Base-by-base conservation (phyloP, 2,329 filamentous ascomycete species). In the Trichoderma sp. region DNA sequence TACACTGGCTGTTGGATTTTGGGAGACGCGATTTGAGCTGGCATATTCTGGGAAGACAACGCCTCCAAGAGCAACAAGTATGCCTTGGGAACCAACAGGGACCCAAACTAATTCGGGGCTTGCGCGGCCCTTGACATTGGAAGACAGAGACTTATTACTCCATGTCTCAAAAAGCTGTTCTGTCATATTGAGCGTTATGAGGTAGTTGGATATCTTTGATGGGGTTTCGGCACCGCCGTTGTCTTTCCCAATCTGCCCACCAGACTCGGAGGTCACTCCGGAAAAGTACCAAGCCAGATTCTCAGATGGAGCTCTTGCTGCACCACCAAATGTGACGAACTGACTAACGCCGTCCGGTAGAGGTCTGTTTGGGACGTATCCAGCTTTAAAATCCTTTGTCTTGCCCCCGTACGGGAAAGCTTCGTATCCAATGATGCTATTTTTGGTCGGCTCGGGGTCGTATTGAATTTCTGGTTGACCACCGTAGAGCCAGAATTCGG, bases 61-160 rank as follows among this genome's bases (percentile, higher is more conserved):
- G 14, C 93, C 93, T 7, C 91, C 92, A 0, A 97, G 81, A 3
- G 91, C 91, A 0, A 97, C 84, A 10, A 97, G 82, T 55, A 96
- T 89, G 1, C 93, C 93, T 73, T 93, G 83, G 18, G 86, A 81
- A 3, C 92, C 91, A 55, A 94, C 92, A 1, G 93, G 93, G 0
- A 97, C 85, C 90, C 90, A 93, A 0, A 91, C 88, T 1, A 91
- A 80, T 69, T 91, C 89, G 0, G 89, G 83, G 72, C 86, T 88
- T 4, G 89, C 87, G 18, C 91, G 85, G 0, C 85, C 85, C 5
- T 80, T 77, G 7, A 90, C n/a, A 43, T 43, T 80, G 4, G 75
- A 71, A 0, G 86, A 84, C 3, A 92, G 75, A 0, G 87, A 86
- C 1, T 61, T 71, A 72, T 91, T 92, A 7, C 73, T 77, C 87